These are phyloP conservation scores for Murraya paniculata DNA, from an alignment of 345 rosid genomes.

Conservation along the genomic window DNA sequence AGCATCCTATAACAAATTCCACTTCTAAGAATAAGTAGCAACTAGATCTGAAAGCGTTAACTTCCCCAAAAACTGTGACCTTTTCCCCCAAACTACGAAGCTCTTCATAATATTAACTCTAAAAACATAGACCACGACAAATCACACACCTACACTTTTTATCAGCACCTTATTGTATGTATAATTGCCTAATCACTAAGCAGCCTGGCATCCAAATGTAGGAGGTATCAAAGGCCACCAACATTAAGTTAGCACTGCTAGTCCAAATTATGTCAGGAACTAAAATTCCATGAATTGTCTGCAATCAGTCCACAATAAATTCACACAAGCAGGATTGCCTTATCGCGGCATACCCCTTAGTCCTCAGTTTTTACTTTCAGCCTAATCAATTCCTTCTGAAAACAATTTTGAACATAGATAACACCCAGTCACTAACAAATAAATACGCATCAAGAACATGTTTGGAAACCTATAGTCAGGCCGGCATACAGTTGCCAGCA, in stretches of 20 bases:
- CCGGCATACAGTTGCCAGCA: background rate
- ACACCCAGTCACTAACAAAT: background rate
- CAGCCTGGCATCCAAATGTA: background rate
- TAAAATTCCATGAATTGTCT: background rate
- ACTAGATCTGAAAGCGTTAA: background rate
- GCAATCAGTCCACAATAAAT: background rate
- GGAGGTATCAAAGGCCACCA: background rate
- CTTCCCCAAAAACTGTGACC: background rate
- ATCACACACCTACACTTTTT: background rate
- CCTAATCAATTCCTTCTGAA: background rate
- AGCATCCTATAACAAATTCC: background rate
- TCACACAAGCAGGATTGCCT: background rate
- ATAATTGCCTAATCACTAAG: background rate
- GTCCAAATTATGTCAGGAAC: background rate
- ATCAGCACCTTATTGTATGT: background rate
- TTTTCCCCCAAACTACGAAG: background rate
- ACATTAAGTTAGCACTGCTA: background rate
- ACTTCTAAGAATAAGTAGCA: background rate
- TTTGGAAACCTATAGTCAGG: background rate
- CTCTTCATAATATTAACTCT: background rate
- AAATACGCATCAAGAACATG: background rate
- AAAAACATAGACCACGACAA: background rate
- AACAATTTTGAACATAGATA: background rate
- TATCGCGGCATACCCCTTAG: background rate
- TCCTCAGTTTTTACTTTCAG: background rate